A percentile compares a stretch with the other conserved stretches of the same genome.
Evolutionary conservation across 2,329 filamentous ascomycete genomes (phyloP).

Genomic region (Diplocarpon rosae): DNA sequence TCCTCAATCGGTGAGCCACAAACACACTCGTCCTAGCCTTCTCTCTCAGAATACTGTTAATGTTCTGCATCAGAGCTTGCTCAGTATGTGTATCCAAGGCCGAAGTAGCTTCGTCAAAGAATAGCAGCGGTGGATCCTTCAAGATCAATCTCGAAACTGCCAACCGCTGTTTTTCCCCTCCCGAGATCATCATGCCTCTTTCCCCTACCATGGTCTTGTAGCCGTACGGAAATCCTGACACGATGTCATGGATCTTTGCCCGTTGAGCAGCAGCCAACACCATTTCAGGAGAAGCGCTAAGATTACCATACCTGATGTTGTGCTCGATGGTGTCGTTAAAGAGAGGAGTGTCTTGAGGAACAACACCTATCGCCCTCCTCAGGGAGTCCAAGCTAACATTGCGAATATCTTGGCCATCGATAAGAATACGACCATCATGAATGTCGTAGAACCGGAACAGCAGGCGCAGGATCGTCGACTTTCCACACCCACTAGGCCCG

Average conservation of each 20-base stretch:
- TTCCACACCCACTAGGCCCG: constrained; percentile 89
- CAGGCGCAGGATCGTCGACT: constrained; percentile 82
- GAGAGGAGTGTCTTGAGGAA: constrained; percentile 91
- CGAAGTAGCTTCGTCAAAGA: constrained; percentile 92
- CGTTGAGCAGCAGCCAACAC: constrained; percentile 69
- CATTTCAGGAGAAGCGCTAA: constrained; percentile 62
- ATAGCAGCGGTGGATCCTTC: constrained; percentile 81
- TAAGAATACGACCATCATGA: constrained; percentile 71
- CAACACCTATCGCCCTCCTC: constrained; percentile 78
- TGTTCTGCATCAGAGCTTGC: constrained; percentile 79
- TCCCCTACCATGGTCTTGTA: constrained; percentile 89
- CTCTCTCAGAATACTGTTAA: constrained; percentile 83
- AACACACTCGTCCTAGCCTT: constrained; percentile 88
- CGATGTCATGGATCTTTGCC: constrained; percentile 76
- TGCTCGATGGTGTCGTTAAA: constrained; percentile 96
- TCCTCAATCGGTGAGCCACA: constrained; percentile 82
- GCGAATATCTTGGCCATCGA: constrained; percentile 88
- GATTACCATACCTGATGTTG: constrained; percentile 86
- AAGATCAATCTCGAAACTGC: constrained; percentile 75
- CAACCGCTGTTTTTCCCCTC: constrained; percentile 85
- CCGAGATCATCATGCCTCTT: constrained; percentile 92
- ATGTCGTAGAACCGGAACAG: constrained; percentile 94
- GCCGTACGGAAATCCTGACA: constrained; percentile 70
- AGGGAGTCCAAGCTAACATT: constrained; percentile 74
- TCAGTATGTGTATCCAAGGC: constrained; percentile 91